Evolutionary conservation across 1,284 basidiomycete genomes (phyloP), one percentile per base, ranked within the genome.

Genomic region (Albatrellus sp.): DNA sequence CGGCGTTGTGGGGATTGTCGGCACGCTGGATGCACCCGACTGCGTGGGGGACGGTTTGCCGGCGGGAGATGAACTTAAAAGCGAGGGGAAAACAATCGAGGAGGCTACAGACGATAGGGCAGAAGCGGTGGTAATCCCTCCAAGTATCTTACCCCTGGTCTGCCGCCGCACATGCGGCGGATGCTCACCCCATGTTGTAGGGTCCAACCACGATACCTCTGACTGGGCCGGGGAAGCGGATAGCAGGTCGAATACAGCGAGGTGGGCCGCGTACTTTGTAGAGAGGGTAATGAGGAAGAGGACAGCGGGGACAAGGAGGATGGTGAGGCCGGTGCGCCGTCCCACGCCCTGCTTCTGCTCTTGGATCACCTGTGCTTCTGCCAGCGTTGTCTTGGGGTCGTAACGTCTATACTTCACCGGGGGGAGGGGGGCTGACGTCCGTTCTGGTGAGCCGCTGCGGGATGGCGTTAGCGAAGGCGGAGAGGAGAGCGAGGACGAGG

Each of bases 271-370:
- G 52, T 68, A 73, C 16, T 66, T 71, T 14, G 74, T 73, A 13
- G 67, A 72, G 9, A 64, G 54, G 4, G 75, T 73, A 47, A 82
- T 67, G 36, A 76, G 47, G 31, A 77, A 55, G 43, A 84, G 65
- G 17, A 65, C 51, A 9, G 75, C 49, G 10, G 79, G 79, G 2
- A 80, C 66, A 32, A 77, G 50, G 36, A 82, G 49, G 40, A 77
- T 64, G 2, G 69, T 62, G 68, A 68, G 73, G 51, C 63, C 60
- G 49, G 65, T 68, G 19, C 67, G 61, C 29, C 68, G 66, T 8
- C 64, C 67, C 12, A 59, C 60, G 14, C 61, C 60, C 42, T 59
- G 66, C 57, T 73, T 77, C 9, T 47, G 55, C 40, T 10, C 19
- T 38, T 37, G 39, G 11, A 14, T 11, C 14, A 16, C 13, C 9